phyloP scores from a whole-genome alignment of 208 protist genomes.

The Crithidia expoeki region DNA sequence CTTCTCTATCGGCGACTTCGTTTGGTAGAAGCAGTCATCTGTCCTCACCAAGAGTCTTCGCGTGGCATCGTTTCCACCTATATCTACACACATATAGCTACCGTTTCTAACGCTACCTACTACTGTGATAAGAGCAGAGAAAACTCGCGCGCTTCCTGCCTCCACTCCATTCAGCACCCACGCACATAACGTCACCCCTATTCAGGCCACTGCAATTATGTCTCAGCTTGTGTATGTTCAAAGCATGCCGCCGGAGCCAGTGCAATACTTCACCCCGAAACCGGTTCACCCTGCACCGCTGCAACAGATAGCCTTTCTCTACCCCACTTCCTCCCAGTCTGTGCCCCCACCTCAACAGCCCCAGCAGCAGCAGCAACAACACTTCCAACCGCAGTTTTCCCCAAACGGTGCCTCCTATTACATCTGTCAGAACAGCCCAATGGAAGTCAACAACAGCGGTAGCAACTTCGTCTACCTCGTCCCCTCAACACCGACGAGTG shows the following conservation, averaged over 20 bases:
- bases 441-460: slow-evolving; percentile 13
- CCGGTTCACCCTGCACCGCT: background rate
- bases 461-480: slow-evolving; percentile 28
- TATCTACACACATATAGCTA: too few relatives aligned
- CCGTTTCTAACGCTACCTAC: too few relatives aligned
- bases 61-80: too few relatives aligned
- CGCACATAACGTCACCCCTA: too few relatives aligned
- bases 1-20: too few relatives aligned
- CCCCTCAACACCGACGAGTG: background rate
- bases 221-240: slow-evolving; percentile 29
- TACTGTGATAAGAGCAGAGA: too few relatives aligned
- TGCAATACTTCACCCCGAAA: slow-evolving; percentile 21
- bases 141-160: too few relatives aligned
- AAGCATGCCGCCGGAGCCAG: background rate
- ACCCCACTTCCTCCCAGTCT: slow-evolving; percentile 9
- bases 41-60: too few relatives aligned
- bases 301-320: slow-evolving; percentile 18
- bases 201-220: slow-evolving; percentile 17
- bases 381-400: slow-evolving; percentile 8
- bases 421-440: slow-evolving; percentile 7
- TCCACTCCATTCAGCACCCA: too few relatives aligned
- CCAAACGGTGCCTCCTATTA: slow-evolving; percentile 9
- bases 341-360: slow-evolving; percentile 7
- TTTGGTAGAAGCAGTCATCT: too few relatives aligned
- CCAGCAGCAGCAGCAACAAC: background rate